Conservation (phyloP, 31 red algal genomes). For the Odonthalia washingtoniensis region DNA sequence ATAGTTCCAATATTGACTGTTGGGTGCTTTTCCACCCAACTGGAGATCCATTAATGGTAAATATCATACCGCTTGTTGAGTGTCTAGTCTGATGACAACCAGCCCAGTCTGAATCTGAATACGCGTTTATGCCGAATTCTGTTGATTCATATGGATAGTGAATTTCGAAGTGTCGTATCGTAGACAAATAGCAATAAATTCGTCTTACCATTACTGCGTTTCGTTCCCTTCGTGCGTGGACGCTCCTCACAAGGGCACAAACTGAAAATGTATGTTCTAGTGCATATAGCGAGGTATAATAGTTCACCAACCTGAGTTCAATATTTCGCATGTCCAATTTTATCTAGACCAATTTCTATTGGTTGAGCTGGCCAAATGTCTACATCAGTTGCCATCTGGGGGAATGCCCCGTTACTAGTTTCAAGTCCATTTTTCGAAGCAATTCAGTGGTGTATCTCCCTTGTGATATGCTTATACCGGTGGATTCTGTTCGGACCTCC, state of each 20-base stretch:
- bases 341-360: not conserved
- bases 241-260: not conserved
- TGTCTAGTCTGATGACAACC: constrained; percentile 8
- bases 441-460: constrained; percentile 2
- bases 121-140: not conserved
- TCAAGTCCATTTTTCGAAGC: constrained; percentile 2
- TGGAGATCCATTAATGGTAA: constrained; percentile 8
- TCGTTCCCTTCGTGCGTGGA: constrained; percentile 14
- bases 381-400: not conserved
- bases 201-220: not conserved
- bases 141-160: not conserved
- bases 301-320: not conserved
- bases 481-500: not conserved
- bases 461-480: constrained; percentile 20
- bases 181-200: not conserved
- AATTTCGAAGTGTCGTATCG: not conserved
- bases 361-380: not conserved
- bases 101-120: constrained; percentile 37
- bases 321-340: not conserved
- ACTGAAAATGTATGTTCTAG: not conserved
- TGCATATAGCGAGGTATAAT: constrained; percentile 17
- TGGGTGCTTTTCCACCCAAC: not conserved
- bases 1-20: not conserved
- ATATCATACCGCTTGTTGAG: constrained; percentile 13
- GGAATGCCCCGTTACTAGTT: not conserved